Evolutionary conservation across 2,329 filamentous ascomycete species (phyloP), one percentile per base, ranked within the genome.

Genomic region (Neofusicoccum laricinum): DNA sequence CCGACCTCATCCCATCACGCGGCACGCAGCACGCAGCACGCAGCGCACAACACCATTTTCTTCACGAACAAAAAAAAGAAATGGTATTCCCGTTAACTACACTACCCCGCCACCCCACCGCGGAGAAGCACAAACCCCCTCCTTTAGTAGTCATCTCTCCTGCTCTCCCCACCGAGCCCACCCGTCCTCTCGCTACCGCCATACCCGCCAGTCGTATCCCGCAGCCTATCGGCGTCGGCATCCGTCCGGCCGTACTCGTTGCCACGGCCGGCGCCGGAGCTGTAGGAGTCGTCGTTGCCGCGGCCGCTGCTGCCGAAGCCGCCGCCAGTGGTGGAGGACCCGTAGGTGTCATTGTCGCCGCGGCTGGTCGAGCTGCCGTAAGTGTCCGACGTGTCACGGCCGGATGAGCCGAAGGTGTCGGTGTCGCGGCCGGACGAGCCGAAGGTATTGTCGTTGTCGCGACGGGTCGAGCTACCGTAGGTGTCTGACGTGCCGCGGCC

Each of bases 371-470:
- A 41, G 17, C 49, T 30, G 25, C 25, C 49, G 14, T 36, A 34
- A 14, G 30, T 10, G 8, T 53, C 15, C 55, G 51, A 61, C 38
- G 17, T 55, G 55, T 21, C 43, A 14, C 19, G 38, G 55, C 48
- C 46, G 41, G 61, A 25, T 3, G 45, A 66, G 48, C 64, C 43
- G 38, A 30, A 61, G 46, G 12, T 65, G 63, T 66, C 66, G 53
- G 64, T 53, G 17, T 58, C 43, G 34, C 61, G 49, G 58, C 55
- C 66, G 61, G 61, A 64, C 43, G 41, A 25, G 40, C 63, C 64
- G 38, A n/a, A 58, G 38, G 38, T 62, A n/a, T n/a, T n/a, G 21
- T 61, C 49, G n/a, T 19, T 21, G 25, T 36, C 32, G 15, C 30
- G 49, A 14, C 49, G 15, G 32, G 41, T 40, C 17, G 43, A 46